Conservation (phyloP, 257 asterid species). For the Paraleonurus japonicus region DNA sequence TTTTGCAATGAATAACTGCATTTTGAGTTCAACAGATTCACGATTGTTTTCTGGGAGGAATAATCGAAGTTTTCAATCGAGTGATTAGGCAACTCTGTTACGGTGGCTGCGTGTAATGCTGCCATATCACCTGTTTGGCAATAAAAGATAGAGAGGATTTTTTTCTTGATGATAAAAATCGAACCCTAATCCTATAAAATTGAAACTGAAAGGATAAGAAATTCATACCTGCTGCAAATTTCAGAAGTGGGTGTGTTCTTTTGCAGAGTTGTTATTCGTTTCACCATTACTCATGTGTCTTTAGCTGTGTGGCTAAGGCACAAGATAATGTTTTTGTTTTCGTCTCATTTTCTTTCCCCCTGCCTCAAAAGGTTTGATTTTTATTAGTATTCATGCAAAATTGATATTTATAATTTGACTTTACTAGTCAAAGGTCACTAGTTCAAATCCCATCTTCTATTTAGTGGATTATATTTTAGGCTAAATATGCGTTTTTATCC, state of each 20-base stretch:
- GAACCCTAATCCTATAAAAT: background rate
- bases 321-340: constrained; percentile 21
- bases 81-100: constrained; percentile 23
- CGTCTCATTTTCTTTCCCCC: background rate
- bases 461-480: too few species aligned
- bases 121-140: constrained; percentile 26
- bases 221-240: background rate
- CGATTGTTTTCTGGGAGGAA: constrained; percentile 35
- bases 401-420: too few species aligned
- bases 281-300: background rate
- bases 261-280: background rate
- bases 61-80: constrained; percentile 12
- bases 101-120: constrained; percentile 6
- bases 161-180: too few species aligned
- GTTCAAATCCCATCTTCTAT: too few species aligned
- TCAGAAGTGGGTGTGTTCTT: too few species aligned
- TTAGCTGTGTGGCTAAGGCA: constrained; percentile 20
- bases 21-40: constrained; percentile 40
- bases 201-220: background rate
- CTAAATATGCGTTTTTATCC: too few species aligned
- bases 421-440: too few species aligned
- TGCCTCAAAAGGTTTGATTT: background rate
- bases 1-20: constrained; percentile 35
- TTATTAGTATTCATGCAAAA: too few species aligned
- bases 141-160: background rate